Evolutionary conservation across 768 basidiomycete genomes (phyloP), one percentile per base, ranked within the genome.

Genomic region (Pholiota microspora): DNA sequence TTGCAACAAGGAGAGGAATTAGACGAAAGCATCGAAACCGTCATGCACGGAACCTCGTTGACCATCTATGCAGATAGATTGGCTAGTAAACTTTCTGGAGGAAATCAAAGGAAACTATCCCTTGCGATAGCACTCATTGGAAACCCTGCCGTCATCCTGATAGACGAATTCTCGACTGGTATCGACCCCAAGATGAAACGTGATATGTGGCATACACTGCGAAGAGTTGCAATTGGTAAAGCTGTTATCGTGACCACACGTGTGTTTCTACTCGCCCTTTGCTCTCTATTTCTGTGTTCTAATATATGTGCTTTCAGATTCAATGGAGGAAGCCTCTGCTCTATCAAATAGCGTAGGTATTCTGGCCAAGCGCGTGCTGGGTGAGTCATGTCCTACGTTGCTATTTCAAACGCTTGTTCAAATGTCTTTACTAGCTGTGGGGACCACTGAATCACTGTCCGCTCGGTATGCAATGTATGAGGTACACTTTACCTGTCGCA

Each of bases 311-410:
- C 24, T 15, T 29, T 18, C 13, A 84, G 88, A 90, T 66, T 89
- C 87, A 0, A 91, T 91, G 89, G 89, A 90, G 68, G 89, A 92
- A 67, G 89, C 88, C 1, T 86, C 88, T 13, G 87, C 87, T 5
- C 73, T 92, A 1, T 86, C 89, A 1, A 85, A 77, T 62, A 83
- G 84, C 64, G 89, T 91, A 15, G 88, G 87, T 16, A 91, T 92
- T 51, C 69, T 92, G 9, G 86, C 89, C 1, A 83, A 82, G 52
- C 79, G 77, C 46, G 73, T 92, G 71, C 77, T 92, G 1, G 86
- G 53, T 54, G 18, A 12, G 53, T 47, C 27, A 8, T 32, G 28
- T 25, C 13, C 6, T 13, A 2, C 38, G 6, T 16, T 45, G 21
- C 21, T 24, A 8, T 7, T 9, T 13, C 16, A 21, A 6, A 25